Base-by-base conservation (phyloP, 768 basidiomycete genomes). In the Phaffia tasmanica region DNA sequence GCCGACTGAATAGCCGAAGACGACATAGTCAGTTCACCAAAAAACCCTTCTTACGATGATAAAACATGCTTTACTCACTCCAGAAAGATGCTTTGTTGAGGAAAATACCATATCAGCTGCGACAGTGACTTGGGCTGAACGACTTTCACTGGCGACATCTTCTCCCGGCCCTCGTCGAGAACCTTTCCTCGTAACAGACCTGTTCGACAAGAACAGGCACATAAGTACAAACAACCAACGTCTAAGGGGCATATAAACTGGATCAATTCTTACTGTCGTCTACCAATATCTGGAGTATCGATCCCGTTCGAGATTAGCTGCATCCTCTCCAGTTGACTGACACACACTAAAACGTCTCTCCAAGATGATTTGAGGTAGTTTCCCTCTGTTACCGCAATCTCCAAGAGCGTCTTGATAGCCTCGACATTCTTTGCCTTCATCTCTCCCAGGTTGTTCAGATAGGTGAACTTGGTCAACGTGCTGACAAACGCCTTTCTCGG, bases 351-450 rank as follows among this genome's bases (percentile, higher is more conserved):
- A 32, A 99, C 90, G 71, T 99, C 95, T 71, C 87, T 86, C 95
- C 95, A 99, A 23, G 88, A 91, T 1, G 86, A 86, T 79, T 93
- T 95, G 69, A 99, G 81, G 74, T 89, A 86, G 75, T 95, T 97
- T 68, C 95, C 95, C 75, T 99, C 93, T n/a, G 84, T 87, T 50
- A 94, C 87, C 19, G 95, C 94, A 54, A 99, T 84, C 73, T 98
- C 95, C 15, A 99, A 79, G 61, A 99, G 80, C 2, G 89, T 79
- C 77, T 97, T 98, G 79, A 99, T 97, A 7, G 94, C 95, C 75
- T 98, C 95, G 84, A 99, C 95, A 74, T 98, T 98, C 80, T 98
- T 98, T 46, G 89, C 82, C 78, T 91, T 93, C 95, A 99, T 99
- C 80, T 98, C 95, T 63, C 92, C 91, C 5, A 98, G 79, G 74